Base-by-base conservation (phyloP, 2,329 filamentous ascomycete species). In the Trichothecium roseum region DNA sequence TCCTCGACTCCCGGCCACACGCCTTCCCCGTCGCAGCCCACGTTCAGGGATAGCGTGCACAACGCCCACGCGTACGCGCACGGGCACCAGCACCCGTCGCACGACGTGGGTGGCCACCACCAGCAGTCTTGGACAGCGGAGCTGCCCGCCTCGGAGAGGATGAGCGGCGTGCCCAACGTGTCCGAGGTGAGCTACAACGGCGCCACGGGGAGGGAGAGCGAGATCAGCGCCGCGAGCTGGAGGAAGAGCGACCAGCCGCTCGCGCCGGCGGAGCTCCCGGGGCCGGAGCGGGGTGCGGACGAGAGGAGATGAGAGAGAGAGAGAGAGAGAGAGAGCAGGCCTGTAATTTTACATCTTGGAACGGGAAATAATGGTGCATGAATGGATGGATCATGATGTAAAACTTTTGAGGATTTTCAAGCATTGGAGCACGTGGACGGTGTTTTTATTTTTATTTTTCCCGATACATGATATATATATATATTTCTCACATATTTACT, bases 111-210 rank as follows among this genome's bases (percentile, higher is more conserved):
- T n/a, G n/a, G 18, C 15, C 20, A 14, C 9, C 24, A 32, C 14
- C 27, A 30, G 28, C 28, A 28, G 13, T 10, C 20, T 28, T 20
- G 22, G 15, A 3, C 22, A 17, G 7, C 20, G 10, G 36, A 37
- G 30, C 20, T 34, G 24, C 30, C 36, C 8, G 36, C 29, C 20
- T 32, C 28, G 12, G 22, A 30, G 24, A 18, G 16, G 26, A 28
- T 30, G 13, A 15, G 26, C 13, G 31, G n/a, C 31, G 18, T 24
- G 5, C 14, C 22, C 3, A 24, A 32, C 10, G 22, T 32, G 29
- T 37, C 35, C 18, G 35, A 37, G 29, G 15, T 32, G 35, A 37
- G 35, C 30, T 37, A 37, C 30, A 32, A 26, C 14, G 29, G 35
- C 18, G 34, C 29, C 7, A 12, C 30, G 20, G 35, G 35, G 14